Evolutionary conservation across 2,329 filamentous ascomycete genomes (phyloP).

Genomic region (Penicillium sp.): DNA sequence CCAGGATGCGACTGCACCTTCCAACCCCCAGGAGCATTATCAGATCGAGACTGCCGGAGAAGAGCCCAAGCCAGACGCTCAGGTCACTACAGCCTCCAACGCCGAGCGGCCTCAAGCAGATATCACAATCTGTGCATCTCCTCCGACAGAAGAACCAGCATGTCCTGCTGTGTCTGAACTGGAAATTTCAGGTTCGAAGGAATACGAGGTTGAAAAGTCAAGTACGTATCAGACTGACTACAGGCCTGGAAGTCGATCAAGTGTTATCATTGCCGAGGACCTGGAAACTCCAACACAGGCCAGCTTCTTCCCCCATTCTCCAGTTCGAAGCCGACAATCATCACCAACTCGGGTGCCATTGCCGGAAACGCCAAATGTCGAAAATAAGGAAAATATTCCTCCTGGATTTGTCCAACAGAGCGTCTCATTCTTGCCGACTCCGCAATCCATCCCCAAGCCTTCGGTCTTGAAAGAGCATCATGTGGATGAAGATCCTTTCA

Average conservation of each 20-base stretch:
- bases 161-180: background rate
- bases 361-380: slow-evolving; percentile 2
- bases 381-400: slow-evolving; percentile 22
- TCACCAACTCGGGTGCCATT: slow-evolving; percentile 8
- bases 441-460: slow-evolving; percentile 2
- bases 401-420: slow-evolving; percentile 9
- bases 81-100: background rate
- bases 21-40: background rate
- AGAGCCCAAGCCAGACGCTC: slow-evolving; percentile 6
- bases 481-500: slow-evolving; percentile 7
- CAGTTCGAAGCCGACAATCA: background rate
- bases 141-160: background rate
- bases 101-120: background rate
- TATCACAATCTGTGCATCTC: background rate
- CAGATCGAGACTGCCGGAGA: slow-evolving; percentile 25
- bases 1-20: too few relatives aligned
- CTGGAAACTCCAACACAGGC: slow-evolving; percentile 14
- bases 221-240: background rate
- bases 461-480: slow-evolving; percentile 8
- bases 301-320: slow-evolving; percentile 1
- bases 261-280: slow-evolving; percentile 8
- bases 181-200: background rate
- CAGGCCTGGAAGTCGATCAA: background rate
- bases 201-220: background rate
- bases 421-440: background rate